phyloP scores from a whole-genome alignment of 2,329 filamentous ascomycete genomes.

The Pezicula carpinea region DNA sequence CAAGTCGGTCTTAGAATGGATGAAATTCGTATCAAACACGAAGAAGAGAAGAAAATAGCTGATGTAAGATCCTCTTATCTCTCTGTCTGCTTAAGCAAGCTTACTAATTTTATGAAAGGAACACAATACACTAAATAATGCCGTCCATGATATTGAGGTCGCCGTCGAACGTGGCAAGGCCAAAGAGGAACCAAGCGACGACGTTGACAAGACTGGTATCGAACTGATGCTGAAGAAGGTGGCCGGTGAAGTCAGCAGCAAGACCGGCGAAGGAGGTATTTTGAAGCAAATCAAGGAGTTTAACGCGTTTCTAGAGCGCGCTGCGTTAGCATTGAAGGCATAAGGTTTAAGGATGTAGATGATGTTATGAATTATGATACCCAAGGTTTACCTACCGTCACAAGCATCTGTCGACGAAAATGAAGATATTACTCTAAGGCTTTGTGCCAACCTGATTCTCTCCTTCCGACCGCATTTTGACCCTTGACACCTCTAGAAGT shows the following conservation, averaged over 20 bases:
- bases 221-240: conserved; percentile 53
- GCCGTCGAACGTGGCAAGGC: conserved; percentile 47
- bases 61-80: conserved; percentile 36
- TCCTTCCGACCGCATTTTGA: no score
- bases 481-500: no score
- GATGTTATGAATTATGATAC: conserved; percentile 8
- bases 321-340: conserved; percentile 50
- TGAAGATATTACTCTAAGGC: no score
- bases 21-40: conserved; percentile 55
- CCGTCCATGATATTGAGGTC: conserved; percentile 59
- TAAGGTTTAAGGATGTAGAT: conserved; percentile 11
- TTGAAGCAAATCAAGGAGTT: conserved; percentile 56
- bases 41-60: conserved; percentile 46
- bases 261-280: conserved; percentile 44
- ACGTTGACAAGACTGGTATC: conserved; percentile 49
- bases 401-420: no score
- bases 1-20: conserved; percentile 60
- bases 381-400: background rate
- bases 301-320: conserved; percentile 59
- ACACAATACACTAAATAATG: conserved; percentile 46
- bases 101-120: conserved; percentile 31
- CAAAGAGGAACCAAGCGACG: conserved; percentile 42
- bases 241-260: conserved; percentile 47
- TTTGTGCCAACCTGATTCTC: no score
- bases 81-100: conserved; percentile 11